phyloP scores from a whole-genome alignment of 2,329 filamentous ascomycete species.

The Beauveria pseudobassiana region DNA sequence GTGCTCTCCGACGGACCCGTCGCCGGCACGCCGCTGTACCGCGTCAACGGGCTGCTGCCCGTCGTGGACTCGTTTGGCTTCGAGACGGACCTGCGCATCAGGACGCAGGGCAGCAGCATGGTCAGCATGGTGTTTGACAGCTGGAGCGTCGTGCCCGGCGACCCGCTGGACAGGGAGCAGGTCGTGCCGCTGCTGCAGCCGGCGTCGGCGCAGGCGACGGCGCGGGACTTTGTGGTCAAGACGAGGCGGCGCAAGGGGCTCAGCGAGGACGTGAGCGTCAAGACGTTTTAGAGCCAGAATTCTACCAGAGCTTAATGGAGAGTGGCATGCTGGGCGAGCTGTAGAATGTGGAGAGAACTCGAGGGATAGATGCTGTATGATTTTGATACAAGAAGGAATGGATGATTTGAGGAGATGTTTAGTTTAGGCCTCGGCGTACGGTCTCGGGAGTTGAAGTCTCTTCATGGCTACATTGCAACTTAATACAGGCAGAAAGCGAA shows the following conservation, averaged over 20 bases:
- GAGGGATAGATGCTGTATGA: neutral
- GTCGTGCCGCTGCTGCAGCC: conserved; percentile 79
- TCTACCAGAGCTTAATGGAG: conserved; percentile 81
- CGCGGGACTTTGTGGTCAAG: conserved; percentile 94
- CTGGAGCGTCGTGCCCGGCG: conserved; percentile 93
- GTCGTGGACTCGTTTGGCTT: conserved; percentile 98
- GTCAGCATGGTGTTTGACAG: conserved; percentile 90
- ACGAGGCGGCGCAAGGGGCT: conserved; percentile 88
- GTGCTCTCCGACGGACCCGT: conserved; percentile 92
- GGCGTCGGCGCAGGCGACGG: conserved; percentile 79
- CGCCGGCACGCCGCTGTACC: conserved; percentile 88
- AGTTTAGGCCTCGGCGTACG: conserved; percentile 8
- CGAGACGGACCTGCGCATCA: conserved; percentile 92
- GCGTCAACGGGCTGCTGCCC: conserved; percentile 82
- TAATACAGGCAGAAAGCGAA: neutral
- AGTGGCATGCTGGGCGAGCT: conserved; percentile 70
- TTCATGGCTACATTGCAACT: neutral
- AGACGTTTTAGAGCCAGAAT: conserved; percentile 94
- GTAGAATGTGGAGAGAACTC: conserved; percentile 13
- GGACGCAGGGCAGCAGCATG: conserved; percentile 87
- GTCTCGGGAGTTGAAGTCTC: conserved; percentile 3
- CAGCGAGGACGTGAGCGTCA: conserved; percentile 90
- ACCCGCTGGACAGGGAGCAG: conserved; percentile 84
- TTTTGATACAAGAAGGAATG: conserved; percentile 11
- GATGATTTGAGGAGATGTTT: neutral